phyloP scores from a whole-genome alignment of 345 rosid genomes.

The Aquilaria yunnanensis region DNA sequence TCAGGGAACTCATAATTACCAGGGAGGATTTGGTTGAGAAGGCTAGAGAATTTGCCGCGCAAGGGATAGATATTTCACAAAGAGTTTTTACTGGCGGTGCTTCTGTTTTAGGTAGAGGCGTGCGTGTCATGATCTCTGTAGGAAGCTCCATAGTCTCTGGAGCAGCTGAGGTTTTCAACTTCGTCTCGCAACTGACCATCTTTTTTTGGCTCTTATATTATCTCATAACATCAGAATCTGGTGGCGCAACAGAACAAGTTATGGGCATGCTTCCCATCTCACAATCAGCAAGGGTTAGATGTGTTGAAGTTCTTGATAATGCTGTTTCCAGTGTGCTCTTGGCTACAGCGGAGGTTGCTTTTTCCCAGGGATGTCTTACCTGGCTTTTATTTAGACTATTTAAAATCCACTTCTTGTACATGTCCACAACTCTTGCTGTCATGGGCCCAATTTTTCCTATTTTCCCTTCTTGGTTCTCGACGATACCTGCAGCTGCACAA shows the following conservation, averaged over 20 bases:
- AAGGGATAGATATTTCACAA: conserved; percentile 6
- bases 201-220: conserved; percentile 5
- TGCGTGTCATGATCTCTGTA: conserved; percentile 1
- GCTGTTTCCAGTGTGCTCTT: conserved; percentile 10
- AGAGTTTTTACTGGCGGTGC: neutral
- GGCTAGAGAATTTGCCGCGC: neutral
- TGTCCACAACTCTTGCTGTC: conserved; percentile 9
- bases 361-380: conserved; percentile 14
- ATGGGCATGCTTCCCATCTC: conserved; percentile 11
- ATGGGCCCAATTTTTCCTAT: conserved; percentile 2
- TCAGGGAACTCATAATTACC: neutral
- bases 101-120: conserved; percentile 5
- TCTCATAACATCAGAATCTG: conserved; percentile 8
- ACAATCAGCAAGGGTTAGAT: conserved; percentile 3
- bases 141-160: conserved; percentile 6
- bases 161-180: conserved; percentile 9
- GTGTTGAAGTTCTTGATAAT: conserved; percentile 11
- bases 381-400: conserved; percentile 13
- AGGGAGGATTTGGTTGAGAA: conserved; percentile 8
- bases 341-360: conserved; percentile 3
- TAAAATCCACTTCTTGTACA: conserved; percentile 10
- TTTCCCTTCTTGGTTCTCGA: conserved; percentile 7
- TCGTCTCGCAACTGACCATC: conserved; percentile 1
- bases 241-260: conserved; percentile 12
- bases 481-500: neutral